Evolutionary conservation across 805 yeast genomes (phyloP).

Genomic region (Wickerhamomyces ciferrii): DNA sequence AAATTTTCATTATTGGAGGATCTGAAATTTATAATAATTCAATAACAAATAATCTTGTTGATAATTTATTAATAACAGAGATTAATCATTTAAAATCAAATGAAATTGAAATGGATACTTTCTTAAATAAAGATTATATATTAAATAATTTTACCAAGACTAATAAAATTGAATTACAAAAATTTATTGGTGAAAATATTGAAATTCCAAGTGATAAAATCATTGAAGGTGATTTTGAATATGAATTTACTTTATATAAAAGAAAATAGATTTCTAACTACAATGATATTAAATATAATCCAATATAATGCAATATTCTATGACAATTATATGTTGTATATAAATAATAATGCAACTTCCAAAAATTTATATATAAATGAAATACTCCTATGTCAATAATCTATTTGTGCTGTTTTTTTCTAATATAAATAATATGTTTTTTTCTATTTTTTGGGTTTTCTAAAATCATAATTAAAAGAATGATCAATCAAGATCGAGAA

Average conservation of each 20-base stretch:
- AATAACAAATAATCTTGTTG: constrained; percentile 36
- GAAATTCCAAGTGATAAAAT: constrained; percentile 23
- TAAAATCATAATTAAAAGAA: too few relatives aligned
- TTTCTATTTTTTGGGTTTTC: too few relatives aligned
- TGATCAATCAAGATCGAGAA: too few relatives aligned
- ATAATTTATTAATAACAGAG: constrained; percentile 66
- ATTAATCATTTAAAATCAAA: constrained; percentile 31
- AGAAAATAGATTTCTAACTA: constrained; percentile 11
- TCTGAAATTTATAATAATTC: constrained; percentile 74
- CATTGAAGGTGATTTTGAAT: constrained; percentile 46
- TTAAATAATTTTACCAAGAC: constrained; percentile 31
- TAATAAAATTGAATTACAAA: constrained; percentile 28
- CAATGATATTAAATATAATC: neutral
- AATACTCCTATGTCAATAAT: too few relatives aligned
- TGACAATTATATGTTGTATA: neutral
- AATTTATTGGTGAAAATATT: constrained; percentile 27
- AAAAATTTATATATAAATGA: neutral
- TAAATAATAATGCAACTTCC: neutral
- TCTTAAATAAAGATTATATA: constrained; percentile 37
- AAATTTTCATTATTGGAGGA: constrained; percentile 87
- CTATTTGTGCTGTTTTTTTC: too few relatives aligned
- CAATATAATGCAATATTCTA: neutral
- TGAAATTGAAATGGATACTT: constrained; percentile 59
- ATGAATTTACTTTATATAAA: constrained; percentile 59
- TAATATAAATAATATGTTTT: too few relatives aligned